phyloP scores from a whole-genome alignment of 768 basidiomycete species.

The Leccinum rimulosum region DNA sequence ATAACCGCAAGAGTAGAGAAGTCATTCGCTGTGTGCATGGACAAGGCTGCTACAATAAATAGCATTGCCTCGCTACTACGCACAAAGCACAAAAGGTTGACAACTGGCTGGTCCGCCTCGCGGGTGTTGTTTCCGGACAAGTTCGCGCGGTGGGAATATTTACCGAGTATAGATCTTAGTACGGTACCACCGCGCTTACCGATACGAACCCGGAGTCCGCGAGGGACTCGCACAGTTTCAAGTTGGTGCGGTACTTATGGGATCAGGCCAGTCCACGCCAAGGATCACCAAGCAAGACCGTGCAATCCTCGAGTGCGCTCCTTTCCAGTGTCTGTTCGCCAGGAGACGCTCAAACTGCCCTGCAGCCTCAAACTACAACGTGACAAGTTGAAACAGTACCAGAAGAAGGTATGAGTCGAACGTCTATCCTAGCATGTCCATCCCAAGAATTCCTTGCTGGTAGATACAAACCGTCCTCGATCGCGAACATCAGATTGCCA shows the following conservation, averaged over 20 bases:
- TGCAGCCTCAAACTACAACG: conserved; percentile 90
- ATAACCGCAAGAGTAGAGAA: conserved; percentile 23
- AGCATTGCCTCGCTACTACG: conserved; percentile 30
- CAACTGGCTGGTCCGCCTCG: conserved; percentile 8
- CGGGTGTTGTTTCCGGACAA: neutral
- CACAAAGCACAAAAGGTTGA: conserved; percentile 3
- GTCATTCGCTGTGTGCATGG: conserved; percentile 29
- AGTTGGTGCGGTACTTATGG: conserved; percentile 44
- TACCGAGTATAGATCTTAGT: neutral
- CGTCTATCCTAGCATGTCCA: neutral
- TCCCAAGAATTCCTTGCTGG: neutral
- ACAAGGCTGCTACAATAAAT: conserved; percentile 17
- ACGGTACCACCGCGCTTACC: neutral
- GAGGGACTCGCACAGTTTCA: conserved; percentile 1
- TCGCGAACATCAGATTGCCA: conserved; percentile 88
- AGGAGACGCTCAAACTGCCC: conserved; percentile 18
- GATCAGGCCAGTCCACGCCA: conserved; percentile 68
- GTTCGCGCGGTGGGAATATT: conserved; percentile 19
- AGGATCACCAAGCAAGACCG: conserved; percentile 93
- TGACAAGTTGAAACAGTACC: conserved; percentile 94
- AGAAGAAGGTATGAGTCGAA: conserved; percentile 68
- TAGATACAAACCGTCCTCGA: conserved; percentile 87
- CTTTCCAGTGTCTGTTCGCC: conserved; percentile 12
- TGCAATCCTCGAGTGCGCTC: conserved; percentile 89
- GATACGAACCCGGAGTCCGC: neutral